A percentile compares a stretch with the other conserved stretches of the same genome.
phyloP scores from a whole-genome alignment of 2,329 filamentous ascomycete species.

The Nigrospora sphaerica region DNA sequence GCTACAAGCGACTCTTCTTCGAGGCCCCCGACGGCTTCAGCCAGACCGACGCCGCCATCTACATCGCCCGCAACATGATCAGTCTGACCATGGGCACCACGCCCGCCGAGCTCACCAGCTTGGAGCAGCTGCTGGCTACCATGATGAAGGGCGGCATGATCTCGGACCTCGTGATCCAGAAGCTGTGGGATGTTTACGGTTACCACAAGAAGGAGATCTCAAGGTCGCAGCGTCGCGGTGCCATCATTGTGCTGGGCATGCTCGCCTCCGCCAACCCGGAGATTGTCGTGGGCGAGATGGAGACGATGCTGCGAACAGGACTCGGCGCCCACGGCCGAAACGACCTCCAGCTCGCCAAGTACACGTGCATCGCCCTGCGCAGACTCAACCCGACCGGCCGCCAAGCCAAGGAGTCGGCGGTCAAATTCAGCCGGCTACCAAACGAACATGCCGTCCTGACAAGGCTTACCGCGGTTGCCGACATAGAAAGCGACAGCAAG shows the following conservation, averaged over 20 bases:
- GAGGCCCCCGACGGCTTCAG: constrained; percentile 86
- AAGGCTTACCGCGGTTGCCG: constrained; percentile 75
- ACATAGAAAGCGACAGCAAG: constrained; percentile 81
- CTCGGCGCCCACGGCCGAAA: constrained; percentile 72
- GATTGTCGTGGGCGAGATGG: constrained; percentile 91
- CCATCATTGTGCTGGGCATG: constrained; percentile 97
- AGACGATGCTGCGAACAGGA: constrained; percentile 86
- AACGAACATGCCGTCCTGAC: constrained; percentile 87
- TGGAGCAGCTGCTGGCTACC: constrained; percentile 89
- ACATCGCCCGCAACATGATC: constrained; percentile 97
- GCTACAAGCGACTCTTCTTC: constrained; percentile 93
- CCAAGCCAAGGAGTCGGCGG: constrained; percentile 64
- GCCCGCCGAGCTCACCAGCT: constrained; percentile 86
- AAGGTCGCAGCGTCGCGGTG: constrained; percentile 78
- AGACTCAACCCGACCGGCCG: constrained; percentile 83
- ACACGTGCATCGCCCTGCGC: constrained; percentile 86
- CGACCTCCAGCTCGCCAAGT: constrained; percentile 87
- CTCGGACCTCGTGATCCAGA: constrained; percentile 77
- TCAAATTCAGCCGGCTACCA: constrained; percentile 68
- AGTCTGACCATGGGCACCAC: constrained; percentile 94
- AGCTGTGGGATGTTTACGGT: constrained; percentile 96
- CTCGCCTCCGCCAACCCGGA: constrained; percentile 86
- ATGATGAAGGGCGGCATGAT: constrained; percentile 96
- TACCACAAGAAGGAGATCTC: constrained; percentile 92
- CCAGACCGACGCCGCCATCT: constrained; percentile 86